A percentile compares a stretch with the other conserved stretches of the same genome.
Evolutionary conservation across 768 basidiomycete genomes (phyloP).

Genomic region (Pulveroboletus ravenelii): DNA sequence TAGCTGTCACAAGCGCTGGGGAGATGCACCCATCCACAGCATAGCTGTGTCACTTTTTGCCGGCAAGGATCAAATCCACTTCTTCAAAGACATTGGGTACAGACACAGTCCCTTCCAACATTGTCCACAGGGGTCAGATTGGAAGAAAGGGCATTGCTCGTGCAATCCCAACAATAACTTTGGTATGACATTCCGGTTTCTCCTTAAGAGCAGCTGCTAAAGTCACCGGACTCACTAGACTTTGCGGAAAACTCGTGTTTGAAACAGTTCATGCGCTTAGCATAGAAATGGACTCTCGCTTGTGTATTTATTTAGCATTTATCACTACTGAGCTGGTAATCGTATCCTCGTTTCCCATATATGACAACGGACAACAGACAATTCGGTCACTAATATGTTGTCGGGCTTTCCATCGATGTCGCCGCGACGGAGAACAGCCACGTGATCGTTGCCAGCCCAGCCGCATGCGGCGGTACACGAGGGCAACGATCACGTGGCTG

Average conservation of each 20-base stretch:
- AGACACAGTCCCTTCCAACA: conserved; percentile 93
- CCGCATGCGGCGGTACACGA: not conserved
- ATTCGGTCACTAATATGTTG: too few species aligned
- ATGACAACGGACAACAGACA: too few species aligned
- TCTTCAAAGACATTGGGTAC: conserved; percentile 93
- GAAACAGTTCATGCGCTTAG: conserved; percentile 25
- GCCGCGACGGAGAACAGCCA: not conserved
- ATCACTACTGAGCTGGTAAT: not conserved
- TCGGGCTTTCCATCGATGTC: not conserved
- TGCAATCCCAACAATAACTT: conserved; percentile 74
- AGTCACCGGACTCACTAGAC: conserved; percentile 8
- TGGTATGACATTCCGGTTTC: conserved; percentile 39
- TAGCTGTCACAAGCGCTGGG: conserved; percentile 61
- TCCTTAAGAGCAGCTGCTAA: conserved; percentile 3
- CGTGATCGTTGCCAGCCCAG: not conserved
- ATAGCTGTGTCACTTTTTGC: conserved; percentile 90
- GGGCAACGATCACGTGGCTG: too few species aligned
- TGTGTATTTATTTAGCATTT: not conserved
- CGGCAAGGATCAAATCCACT: conserved; percentile 85
- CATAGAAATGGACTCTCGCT: conserved; percentile 8
- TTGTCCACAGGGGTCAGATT: conserved; percentile 74
- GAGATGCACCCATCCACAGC: conserved; percentile 89
- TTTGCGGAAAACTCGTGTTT: conserved; percentile 28
- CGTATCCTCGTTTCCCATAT: not conserved
- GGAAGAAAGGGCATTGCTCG: conserved; percentile 80